A percentile compares a stretch with the other conserved stretches of the same genome.
Conservation (phyloP, 129 eudicot species). For the Scalesia atractyloides region DNA sequence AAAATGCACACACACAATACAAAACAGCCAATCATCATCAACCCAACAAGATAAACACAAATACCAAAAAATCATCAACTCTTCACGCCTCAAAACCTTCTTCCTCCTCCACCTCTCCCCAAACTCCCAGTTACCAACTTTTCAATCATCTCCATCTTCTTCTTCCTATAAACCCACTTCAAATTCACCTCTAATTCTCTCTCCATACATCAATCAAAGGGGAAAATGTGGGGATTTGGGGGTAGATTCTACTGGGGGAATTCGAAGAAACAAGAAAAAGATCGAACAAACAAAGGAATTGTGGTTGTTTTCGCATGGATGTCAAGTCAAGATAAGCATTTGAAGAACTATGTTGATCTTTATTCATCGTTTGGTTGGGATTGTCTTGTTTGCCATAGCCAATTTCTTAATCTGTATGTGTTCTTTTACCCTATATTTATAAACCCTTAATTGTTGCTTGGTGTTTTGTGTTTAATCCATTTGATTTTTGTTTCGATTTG, state of each 20-base stretch:
- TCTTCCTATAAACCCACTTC: neutral
- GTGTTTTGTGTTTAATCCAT: neutral
- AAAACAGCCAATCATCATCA: slow-evolving; percentile 6
- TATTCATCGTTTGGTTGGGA: slow-evolving; percentile 88
- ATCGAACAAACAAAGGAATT: slow-evolving; percentile 60
- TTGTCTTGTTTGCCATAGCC: slow-evolving; percentile 83
- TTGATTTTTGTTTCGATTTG: neutral
- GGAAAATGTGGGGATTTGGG: slow-evolving; percentile 92
- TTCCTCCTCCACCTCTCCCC: slow-evolving; percentile 10
- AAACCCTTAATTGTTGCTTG: neutral
- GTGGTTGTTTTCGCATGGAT: slow-evolving; percentile 89
- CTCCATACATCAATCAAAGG: neutral
- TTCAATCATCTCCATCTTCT: neutral
- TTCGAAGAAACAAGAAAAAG: slow-evolving; percentile 36
- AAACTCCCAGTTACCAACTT: neutral
- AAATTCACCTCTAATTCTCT: slow-evolving; percentile 7
- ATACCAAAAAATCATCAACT: neutral
- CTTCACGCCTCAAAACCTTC: neutral
- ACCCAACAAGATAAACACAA: slow-evolving; percentile 4
- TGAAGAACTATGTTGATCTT: slow-evolving; percentile 76
- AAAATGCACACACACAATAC: neutral
- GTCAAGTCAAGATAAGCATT: slow-evolving; percentile 77
- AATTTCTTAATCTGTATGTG: slow-evolving; percentile 80
- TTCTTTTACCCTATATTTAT: neutral
- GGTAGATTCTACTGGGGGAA: slow-evolving; percentile 77